Percentiles rank a stretch among this genome's conserved stretches.
Evolutionary conservation across 441 rosid species (phyloP).

Genomic region (Brassica balearica): DNA sequence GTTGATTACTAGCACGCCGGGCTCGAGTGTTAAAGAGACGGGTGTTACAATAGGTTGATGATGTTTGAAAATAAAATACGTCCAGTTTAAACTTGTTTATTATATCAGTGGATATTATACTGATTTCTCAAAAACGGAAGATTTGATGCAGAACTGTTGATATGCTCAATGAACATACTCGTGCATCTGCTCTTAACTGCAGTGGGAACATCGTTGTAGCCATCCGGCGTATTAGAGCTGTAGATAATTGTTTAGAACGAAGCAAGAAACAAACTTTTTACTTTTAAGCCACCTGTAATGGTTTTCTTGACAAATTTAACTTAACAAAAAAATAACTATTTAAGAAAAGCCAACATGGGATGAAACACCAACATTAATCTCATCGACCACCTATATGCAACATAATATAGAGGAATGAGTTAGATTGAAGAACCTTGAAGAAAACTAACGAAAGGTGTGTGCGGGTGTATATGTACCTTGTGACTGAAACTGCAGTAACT

Average conservation of each 20-base stretch:
- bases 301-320: background rate
- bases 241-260: constrained; percentile 67
- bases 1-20: too few relatives aligned
- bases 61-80: background rate
- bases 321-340: too few relatives aligned
- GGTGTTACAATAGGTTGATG: background rate
- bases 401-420: too few relatives aligned
- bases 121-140: background rate
- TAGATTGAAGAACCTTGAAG: background rate
- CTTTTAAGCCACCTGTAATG: too few relatives aligned
- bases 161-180: constrained; percentile 3
- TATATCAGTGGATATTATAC: background rate
- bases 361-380: too few relatives aligned
- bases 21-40: too few relatives aligned
- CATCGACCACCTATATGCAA: too few relatives aligned
- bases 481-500: background rate
- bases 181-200: background rate
- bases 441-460: background rate
- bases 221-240: constrained; percentile 77
- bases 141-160: background rate
- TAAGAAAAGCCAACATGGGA: constrained; percentile 62
- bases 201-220: constrained; percentile 57
- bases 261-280: constrained; percentile 6
- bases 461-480: background rate
- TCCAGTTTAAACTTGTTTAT: constrained; percentile 2